Conservation (phyloP, 805 yeast genomes). For the Cyberlindnera japonica region DNA sequence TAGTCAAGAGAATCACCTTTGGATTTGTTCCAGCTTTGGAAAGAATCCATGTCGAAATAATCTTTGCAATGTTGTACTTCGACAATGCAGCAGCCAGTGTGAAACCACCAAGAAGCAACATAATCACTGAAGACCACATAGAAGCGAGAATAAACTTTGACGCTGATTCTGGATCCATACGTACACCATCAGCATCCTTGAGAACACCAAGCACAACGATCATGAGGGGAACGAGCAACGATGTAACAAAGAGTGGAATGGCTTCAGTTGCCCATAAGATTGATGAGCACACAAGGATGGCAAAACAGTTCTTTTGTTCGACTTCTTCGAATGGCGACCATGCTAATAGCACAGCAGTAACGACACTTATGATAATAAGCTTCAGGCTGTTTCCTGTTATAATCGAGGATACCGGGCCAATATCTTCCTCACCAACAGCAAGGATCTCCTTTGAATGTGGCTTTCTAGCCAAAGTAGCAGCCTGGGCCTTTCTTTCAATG, state of each 20-base stretch:
- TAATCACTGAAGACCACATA: conserved; percentile 95
- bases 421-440: conserved; percentile 28
- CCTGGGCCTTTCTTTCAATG: conserved; percentile 80
- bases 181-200: conserved; percentile 48
- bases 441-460: conserved; percentile 20
- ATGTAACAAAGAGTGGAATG: conserved; percentile 86
- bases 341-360: conserved; percentile 43
- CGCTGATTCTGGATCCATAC: conserved; percentile 68
- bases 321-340: conserved; percentile 55
- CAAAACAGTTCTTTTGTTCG: conserved; percentile 75
- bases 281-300: conserved; percentile 76
- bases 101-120: conserved; percentile 89
- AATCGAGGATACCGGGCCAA: conserved; percentile 19
- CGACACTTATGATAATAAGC: conserved; percentile 40
- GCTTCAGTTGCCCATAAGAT: conserved; percentile 95
- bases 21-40: conserved; percentile 87
- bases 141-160: conserved; percentile 69
- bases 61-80: conserved; percentile 84
- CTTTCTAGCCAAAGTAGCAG: conserved; percentile 47
- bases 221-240: conserved; percentile 76
- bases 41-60: conserved; percentile 76
- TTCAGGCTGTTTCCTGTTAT: conserved; percentile 39
- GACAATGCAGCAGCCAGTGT: conserved; percentile 93
- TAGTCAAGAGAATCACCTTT: conserved; percentile 64
- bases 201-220: conserved; percentile 70